phyloP scores from a whole-genome alignment of 345 rosid species.

The Schrenkiella parvula region DNA sequence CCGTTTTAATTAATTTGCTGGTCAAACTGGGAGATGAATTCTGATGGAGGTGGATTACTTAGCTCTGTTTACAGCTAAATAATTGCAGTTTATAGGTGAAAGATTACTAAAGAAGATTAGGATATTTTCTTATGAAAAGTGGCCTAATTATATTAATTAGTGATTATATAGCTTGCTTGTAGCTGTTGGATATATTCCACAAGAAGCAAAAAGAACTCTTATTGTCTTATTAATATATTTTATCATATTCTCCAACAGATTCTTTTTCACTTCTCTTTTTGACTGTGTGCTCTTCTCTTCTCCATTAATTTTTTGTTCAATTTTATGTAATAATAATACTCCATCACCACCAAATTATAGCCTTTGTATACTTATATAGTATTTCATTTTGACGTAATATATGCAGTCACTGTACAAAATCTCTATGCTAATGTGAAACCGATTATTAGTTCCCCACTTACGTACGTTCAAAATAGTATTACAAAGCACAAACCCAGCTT shows the following conservation, averaged over 20 bases:
- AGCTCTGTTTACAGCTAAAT: slow-evolving; percentile 19
- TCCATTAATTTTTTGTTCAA: background rate
- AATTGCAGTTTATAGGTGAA: slow-evolving; percentile 18
- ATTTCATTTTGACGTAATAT: background rate
- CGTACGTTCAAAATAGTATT: background rate
- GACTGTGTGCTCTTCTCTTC: slow-evolving; percentile 19
- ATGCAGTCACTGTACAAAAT: background rate
- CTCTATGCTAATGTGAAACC: slow-evolving; percentile 11
- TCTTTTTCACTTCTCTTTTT: slow-evolving; percentile 31
- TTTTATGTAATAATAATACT: background rate
- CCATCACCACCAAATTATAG: slow-evolving; percentile 11
- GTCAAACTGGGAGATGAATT: slow-evolving; percentile 11
- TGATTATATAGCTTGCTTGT: slow-evolving; percentile 1
- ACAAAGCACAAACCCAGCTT: background rate
- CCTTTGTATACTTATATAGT: background rate
- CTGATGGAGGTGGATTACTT: slow-evolving; percentile 18
- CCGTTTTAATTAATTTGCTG: background rate
- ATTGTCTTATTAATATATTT: background rate
- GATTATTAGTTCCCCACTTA: background rate
- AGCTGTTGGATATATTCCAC: slow-evolving; percentile 35
- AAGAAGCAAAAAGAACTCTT: slow-evolving; percentile 15
- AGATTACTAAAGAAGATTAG: slow-evolving; percentile 28
- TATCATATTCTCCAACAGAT: slow-evolving; percentile 24
- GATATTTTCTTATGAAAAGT: slow-evolving; percentile 14
- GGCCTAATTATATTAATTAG: slow-evolving; percentile 1